A percentile compares a stretch with the other conserved stretches of the same genome.
Evolutionary conservation across 208 protist genomes (phyloP).

Genomic region (Trypanosomatidae sp.): DNA sequence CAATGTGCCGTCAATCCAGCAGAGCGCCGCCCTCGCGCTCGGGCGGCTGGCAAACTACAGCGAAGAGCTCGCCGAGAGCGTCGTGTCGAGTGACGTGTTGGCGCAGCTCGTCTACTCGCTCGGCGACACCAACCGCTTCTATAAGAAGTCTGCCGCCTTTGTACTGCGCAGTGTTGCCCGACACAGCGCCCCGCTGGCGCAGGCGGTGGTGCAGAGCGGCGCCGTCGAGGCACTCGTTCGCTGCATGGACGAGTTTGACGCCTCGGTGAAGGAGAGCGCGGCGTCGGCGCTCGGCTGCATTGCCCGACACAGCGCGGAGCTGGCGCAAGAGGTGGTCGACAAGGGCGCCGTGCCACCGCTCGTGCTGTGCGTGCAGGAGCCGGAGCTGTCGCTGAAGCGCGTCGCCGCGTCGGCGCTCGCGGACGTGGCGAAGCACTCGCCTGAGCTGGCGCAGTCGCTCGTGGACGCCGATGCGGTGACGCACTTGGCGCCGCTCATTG

Average conservation of each 20-base stretch:
- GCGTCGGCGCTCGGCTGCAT: constrained; percentile 98
- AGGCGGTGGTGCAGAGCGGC: constrained; percentile 94
- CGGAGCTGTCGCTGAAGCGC: constrained; percentile 95
- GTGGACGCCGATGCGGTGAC: constrained; percentile 94
- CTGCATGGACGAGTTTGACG: constrained; percentile 97
- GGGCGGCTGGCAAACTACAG: constrained; percentile 96
- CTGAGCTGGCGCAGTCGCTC: constrained; percentile 92
- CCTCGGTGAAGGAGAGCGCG: constrained; percentile 95
- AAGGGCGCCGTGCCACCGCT: constrained; percentile 92
- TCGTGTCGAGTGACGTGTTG: constrained; percentile 95
- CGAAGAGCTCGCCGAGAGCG: constrained; percentile 95
- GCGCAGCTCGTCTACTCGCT: constrained; percentile 97
- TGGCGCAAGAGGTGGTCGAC: constrained; percentile 94
- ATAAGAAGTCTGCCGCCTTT: constrained; percentile 97
- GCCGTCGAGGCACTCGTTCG: constrained; percentile 93
- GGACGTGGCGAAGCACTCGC: constrained; percentile 94
- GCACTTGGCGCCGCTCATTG: constrained; percentile 95
- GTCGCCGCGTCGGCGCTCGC: constrained; percentile 92
- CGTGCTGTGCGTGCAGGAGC: constrained; percentile 97
- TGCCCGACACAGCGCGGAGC: constrained; percentile 89
- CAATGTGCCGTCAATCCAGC: constrained; percentile 96
- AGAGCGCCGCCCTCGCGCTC: constrained; percentile 96
- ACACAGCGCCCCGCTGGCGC: constrained; percentile 93
- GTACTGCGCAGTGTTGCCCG: constrained; percentile 95
- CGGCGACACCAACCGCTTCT: constrained; percentile 91